These are phyloP conservation scores for Actinomortierella wolfii DNA, from an alignment of 371 early-diverging fungal genomes.

Conservation along the genomic window DNA sequence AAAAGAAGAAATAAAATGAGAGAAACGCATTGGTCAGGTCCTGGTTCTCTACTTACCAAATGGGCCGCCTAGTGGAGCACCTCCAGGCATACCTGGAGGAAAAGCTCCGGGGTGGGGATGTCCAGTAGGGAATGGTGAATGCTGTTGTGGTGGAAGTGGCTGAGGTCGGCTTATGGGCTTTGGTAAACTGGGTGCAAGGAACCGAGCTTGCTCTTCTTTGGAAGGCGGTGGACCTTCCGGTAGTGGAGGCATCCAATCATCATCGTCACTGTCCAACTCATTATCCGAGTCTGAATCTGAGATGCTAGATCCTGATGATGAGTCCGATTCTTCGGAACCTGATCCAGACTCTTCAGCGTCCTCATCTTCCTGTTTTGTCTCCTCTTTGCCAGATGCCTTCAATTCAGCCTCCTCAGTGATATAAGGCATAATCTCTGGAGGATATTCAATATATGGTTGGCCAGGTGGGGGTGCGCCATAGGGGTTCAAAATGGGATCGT, in stretches of 20 bases:
- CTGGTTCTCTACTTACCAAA: no score
- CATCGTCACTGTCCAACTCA: conserved; percentile 19
- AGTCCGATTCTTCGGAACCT: conserved; percentile 16
- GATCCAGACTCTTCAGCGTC: conserved; percentile 17
- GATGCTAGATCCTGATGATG: conserved; percentile 9
- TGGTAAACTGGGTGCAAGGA: conserved; percentile 19
- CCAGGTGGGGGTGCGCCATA: conserved; percentile 51
- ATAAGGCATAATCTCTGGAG: conserved; percentile 3
- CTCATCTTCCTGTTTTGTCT: background rate
- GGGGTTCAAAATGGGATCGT: conserved; percentile 48
- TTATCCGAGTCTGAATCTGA: conserved; percentile 23
- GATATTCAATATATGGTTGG: conserved; percentile 46
- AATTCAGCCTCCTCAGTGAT: no score
- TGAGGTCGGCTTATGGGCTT: conserved; percentile 16
- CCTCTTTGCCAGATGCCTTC: conserved; percentile 10
- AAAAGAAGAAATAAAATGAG: no score
- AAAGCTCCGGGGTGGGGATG: no score
- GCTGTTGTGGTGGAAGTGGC: conserved; percentile 8
- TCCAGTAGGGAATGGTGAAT: conserved; percentile 10
- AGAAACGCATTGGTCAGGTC: no score
- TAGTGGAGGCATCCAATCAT: conserved; percentile 33
- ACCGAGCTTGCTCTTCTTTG: conserved; percentile 17
- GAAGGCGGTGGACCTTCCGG: conserved; percentile 34
- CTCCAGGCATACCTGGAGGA: no score
- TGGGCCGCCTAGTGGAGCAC: no score